phyloP scores from a whole-genome alignment of 179 eudicot genomes.

The Sideroxylon spinosum region DNA sequence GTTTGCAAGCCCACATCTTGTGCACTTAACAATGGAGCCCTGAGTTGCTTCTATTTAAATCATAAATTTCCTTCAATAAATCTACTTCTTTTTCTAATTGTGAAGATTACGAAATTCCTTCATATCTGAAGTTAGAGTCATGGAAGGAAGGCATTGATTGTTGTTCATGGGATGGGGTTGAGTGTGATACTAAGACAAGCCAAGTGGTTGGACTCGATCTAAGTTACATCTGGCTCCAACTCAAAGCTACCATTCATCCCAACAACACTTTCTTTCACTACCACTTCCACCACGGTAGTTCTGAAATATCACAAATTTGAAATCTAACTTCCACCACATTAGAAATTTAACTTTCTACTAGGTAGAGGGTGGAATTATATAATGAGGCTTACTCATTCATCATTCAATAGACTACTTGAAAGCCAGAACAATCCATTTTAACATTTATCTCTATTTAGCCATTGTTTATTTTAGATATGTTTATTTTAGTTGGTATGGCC shows the following conservation, averaged over 20 bases:
- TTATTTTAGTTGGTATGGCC: too few relatives aligned
- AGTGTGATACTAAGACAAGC: conserved; percentile 6
- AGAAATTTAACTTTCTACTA: too few relatives aligned
- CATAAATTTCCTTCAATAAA: background rate
- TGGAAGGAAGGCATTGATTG: conserved; percentile 19
- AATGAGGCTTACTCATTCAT: too few relatives aligned
- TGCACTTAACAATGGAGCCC: background rate
- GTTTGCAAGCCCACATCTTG: background rate
- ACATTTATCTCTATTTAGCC: too few relatives aligned
- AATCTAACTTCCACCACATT: too few relatives aligned
- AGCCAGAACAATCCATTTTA: too few relatives aligned
- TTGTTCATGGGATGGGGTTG: conserved; percentile 6
- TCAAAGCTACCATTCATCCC: conserved; percentile 8
- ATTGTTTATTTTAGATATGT: too few relatives aligned
- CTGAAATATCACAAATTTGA: too few relatives aligned
- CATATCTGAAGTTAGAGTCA: background rate
- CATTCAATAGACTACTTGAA: too few relatives aligned
- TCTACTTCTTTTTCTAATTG: background rate
- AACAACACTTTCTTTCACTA: conserved; percentile 16
- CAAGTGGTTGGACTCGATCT: conserved; percentile 7
- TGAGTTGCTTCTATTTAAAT: background rate
- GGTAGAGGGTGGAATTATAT: too few relatives aligned
- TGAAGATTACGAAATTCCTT: background rate
- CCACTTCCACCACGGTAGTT: too few relatives aligned
- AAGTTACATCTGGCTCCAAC: conserved; percentile 15